These are phyloP conservation scores for Thelonectria blattea DNA, from an alignment of 2,329 filamentous ascomycete species.

Conservation along the genomic window DNA sequence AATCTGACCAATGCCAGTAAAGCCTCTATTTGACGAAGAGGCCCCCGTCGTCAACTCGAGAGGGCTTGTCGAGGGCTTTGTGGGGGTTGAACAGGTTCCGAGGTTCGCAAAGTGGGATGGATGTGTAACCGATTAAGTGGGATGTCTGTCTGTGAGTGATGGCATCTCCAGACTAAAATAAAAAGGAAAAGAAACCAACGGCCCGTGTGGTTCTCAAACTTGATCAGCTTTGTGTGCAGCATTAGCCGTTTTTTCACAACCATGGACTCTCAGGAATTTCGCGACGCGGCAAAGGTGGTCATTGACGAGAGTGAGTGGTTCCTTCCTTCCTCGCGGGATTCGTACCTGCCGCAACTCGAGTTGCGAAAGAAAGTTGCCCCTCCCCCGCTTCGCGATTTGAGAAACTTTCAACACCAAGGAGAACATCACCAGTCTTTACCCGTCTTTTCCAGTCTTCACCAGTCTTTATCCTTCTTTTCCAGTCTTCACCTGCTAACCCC, in stretches of 20 bases:
- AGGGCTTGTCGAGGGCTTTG: not conserved
- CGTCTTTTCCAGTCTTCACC: not conserved
- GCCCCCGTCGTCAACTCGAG: too few relatives aligned
- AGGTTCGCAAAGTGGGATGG: not conserved
- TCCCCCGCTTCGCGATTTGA: not conserved
- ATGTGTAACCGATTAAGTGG: not conserved
- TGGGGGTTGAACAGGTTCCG: not conserved
- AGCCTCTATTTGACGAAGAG: too few relatives aligned
- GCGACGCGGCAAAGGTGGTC: slow-evolving; percentile 74
- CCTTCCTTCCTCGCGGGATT: not conserved
- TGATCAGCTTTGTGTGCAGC: not conserved
- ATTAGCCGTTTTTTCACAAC: not conserved
- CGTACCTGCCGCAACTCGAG: too few relatives aligned
- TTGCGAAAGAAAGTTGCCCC: slow-evolving; percentile 4
- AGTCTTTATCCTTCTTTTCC: too few relatives aligned
- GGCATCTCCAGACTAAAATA: not conserved
- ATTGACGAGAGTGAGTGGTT: slow-evolving; percentile 77
- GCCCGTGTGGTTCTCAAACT: not conserved
- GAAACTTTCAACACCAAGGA: slow-evolving; percentile 6
- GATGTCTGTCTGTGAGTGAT: not conserved
- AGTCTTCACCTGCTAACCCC: slow-evolving; percentile 3
- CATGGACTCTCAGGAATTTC: slow-evolving; percentile 84
- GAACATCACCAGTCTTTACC: slow-evolving; percentile 6
- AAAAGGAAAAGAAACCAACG: not conserved
- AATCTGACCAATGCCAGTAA: not conserved